phyloP scores from a whole-genome alignment of 2,329 filamentous ascomycete genomes.

The Thielaviopsis populi region DNA sequence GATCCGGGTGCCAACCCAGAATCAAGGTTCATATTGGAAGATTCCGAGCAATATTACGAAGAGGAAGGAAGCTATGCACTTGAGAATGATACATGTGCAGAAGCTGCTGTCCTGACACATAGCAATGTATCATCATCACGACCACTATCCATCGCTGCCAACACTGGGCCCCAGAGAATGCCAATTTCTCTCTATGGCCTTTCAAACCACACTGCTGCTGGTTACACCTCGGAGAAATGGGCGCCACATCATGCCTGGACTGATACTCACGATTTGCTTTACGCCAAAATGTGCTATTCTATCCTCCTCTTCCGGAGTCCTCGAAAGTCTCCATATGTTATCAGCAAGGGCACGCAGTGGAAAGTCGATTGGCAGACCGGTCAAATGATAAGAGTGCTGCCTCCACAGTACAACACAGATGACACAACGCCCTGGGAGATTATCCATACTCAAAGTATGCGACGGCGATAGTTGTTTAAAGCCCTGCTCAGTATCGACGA shows the following conservation, averaged over 20 bases:
- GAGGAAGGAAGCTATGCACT: conserved; percentile 19
- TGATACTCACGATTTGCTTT: conserved; percentile 40
- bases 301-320: conserved; percentile 41
- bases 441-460: conserved; percentile 34
- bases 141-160: conserved; percentile 17
- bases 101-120: conserved; percentile 5
- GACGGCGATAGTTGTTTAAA: conserved; percentile 14
- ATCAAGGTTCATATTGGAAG: conserved; percentile 10
- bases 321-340: conserved; percentile 42
- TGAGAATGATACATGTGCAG: conserved; percentile 4
- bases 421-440: conserved; percentile 36
- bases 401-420: conserved; percentile 39
- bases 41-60: conserved; percentile 16
- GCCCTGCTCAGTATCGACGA: neutral
- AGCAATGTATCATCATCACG: conserved; percentile 18
- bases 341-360: conserved; percentile 43
- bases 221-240: conserved; percentile 41
- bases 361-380: conserved; percentile 45
- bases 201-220: conserved; percentile 29
- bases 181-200: conserved; percentile 21
- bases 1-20: neutral
- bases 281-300: conserved; percentile 46
- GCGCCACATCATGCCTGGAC: conserved; percentile 40
- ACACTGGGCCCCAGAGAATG: neutral
- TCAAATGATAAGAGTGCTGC: conserved; percentile 37